Evolutionary conservation across 2,329 filamentous ascomycete species (phyloP), one percentile per base, ranked within the genome.

Genomic region (Verticillium albo-atrum): DNA sequence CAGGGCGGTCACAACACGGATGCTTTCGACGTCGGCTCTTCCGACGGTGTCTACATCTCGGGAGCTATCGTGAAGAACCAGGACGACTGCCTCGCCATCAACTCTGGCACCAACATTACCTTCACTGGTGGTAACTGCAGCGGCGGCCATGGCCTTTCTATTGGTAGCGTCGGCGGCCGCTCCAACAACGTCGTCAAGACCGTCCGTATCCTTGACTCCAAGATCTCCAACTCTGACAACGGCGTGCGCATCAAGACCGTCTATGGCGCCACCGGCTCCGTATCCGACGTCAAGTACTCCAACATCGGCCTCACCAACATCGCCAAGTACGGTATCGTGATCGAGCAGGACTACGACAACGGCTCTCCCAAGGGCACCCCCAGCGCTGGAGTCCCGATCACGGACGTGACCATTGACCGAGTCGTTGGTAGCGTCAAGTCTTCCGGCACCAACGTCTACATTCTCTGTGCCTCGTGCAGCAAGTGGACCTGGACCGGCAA

Each of bases 1-100:
- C 64, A 70, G 37, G 68, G 67, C 17, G 74, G 69, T 9, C 71
- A 81, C 65, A 87, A 87, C 75, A 86, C 83, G 1, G 84, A 86
- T 66, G 84, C 77, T 1, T 87, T 86, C 64, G 82, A 86, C 60
- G 76, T 87, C 53, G 79, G 81, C 53, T 71, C 68, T 28, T 82
- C 77, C 32, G 74, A 68, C n/a, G 75, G 75, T 56, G 74, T 86
- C 15, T 77, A 73, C 59, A 85, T 86, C 62, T 74, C 73, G 26
- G 78, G 78, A 37, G 81, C 81, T 35, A 77, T 74, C 32, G 76
- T 87, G 56, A 78, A 83, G 68, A 86, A 86, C 74, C 84, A 87
- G 71, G 84, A 87, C 58, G 84, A 87, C 66, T 87, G 84, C 64
- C 73, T 87, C 6, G 83, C 84, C 28, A 70, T 83, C 61, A 87